Percentiles rank a stretch among this genome's conserved stretches.
Conservation (phyloP, 2,329 filamentous ascomycete genomes). For the Corinectria fuckeliana region DNA sequence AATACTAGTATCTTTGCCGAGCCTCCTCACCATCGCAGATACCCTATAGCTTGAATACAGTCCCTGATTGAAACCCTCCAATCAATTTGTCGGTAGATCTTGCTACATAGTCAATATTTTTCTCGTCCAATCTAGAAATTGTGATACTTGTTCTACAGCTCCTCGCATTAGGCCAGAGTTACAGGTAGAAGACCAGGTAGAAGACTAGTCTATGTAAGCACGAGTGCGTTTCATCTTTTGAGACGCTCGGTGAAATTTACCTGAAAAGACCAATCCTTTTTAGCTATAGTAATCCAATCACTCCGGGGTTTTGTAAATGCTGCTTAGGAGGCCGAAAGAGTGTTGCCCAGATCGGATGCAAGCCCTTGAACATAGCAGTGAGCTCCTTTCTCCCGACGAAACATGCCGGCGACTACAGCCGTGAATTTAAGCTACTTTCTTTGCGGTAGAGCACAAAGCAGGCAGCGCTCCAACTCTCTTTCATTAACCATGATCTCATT, state of each 20-base stretch:
- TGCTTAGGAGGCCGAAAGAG: slow-evolving; percentile 2
- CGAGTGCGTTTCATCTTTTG: too few species aligned
- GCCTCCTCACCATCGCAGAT: too few species aligned
- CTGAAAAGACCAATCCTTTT: slow-evolving; percentile 22
- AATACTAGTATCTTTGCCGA: too few species aligned
- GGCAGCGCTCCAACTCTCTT: slow-evolving; percentile 42
- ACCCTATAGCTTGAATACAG: background rate
- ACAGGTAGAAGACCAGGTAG: slow-evolving; percentile 17
- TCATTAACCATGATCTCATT: slow-evolving; percentile 47
- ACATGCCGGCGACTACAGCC: background rate
- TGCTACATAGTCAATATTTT: slow-evolving; percentile 16
- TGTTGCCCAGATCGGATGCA: slow-evolving; percentile 3
- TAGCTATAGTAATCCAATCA: slow-evolving; percentile 20
- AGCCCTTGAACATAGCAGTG: slow-evolving; percentile 8
- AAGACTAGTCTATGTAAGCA: too few species aligned
- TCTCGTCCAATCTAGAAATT: slow-evolving; percentile 11
- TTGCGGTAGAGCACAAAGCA: slow-evolving; percentile 10
- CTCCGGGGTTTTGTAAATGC: slow-evolving; percentile 18
- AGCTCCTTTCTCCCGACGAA: slow-evolving; percentile 8
- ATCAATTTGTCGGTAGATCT: slow-evolving; percentile 12
- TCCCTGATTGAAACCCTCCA: background rate
- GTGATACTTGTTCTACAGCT: slow-evolving; percentile 18
- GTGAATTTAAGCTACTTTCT: background rate
- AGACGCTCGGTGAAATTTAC: too few species aligned
- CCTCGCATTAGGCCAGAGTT: slow-evolving; percentile 5